Base-by-base conservation (phyloP, 805 yeast genomes). In the Barnettozyma botsteinii region DNA sequence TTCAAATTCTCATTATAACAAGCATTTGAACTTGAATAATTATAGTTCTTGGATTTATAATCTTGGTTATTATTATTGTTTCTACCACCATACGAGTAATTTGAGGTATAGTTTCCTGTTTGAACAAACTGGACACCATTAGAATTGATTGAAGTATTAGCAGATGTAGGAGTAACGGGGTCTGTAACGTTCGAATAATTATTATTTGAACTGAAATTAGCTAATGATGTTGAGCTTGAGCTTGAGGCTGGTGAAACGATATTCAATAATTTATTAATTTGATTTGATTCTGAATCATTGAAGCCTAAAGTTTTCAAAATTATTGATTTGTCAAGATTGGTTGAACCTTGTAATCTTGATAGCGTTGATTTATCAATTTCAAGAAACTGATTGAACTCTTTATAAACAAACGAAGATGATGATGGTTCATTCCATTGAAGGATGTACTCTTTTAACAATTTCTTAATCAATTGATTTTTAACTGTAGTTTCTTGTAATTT, bases 401-500 rank as follows among this genome's bases (percentile, higher is more conserved):
- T 41, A 40, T 59, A 66, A 2, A 19, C 31, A 3, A 27, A 31
- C 2, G 60, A 33, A 11, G 65, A 31, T 2, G 60, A 33, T 10
- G 65, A 66, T 48, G 42, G 35, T 8, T 64, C 66, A 46, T 65
- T 60, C 71, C 70, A 65, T 17, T 41, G 21, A 5, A 37, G 30
- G 23, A 64, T 47, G 33, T 56, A 64, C 3, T 44, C 43, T 6
- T 30, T 37, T 14, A 65, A 35, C 1, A 53, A 35, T 4, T 51
- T 48, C 4, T 33, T 35, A 13, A 66, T 47, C 17, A 61, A 33
- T 24, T 56, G 50, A 33, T 55, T 62, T 7, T 52, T 40, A 10
- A 35, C 17, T n/a, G 45, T 25, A 46, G 51, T 33, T 37, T 11
- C 9, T 41, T 46, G 33, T 23, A 53, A 15, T 33, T 41, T 27